Base-by-base conservation (phyloP, 176 grass and related monocot genomes). In the Urochloa ruziziensis region DNA sequence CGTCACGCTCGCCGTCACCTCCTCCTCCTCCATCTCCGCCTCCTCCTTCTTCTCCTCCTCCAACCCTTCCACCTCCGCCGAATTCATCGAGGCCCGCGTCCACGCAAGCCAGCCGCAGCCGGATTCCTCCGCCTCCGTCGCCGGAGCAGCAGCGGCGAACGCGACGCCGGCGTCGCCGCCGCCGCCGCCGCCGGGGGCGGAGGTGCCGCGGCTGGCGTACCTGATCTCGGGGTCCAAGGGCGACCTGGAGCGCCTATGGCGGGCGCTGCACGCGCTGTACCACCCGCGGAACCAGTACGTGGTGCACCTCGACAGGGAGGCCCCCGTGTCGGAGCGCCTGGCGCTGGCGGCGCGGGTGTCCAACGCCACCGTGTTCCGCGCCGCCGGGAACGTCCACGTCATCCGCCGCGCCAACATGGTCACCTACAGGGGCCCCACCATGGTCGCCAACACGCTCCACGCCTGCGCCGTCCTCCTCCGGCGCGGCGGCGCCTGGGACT, bases 391-490 rank as follows among this genome's bases (percentile, higher is more conserved):
- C 91, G 91, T 98, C 18, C 82, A 85, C 64, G 89, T 95, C 47
- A 83, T 98, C 80, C 81, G 72, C 21, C 92, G 92, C 68, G 89
- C 96, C 36, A 99, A 99, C 75, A 89, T 99, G 82, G 85, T 99
- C 2, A 99, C 96, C 16, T 99, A 99, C 80, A 76, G 96, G 0
- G 96, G 96, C 0, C 93, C 96, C 11, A 99, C 96, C 11, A 99
- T 99, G 96, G 96, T 99, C 2, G 67, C 96, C 47, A 99, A 94
- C 52, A 99, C 96, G 21, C 91, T 99, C 27, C 96, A 99, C 59
- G 91, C 96, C 30, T 94, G 91, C 53, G 96, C 96, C 42, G 59
- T 99, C 33, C 93, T 99, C 23, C 93, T 96, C 67, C 90, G 89
- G 40, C 86, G 86, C 48, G 89, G 85, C 70, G 85, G 80, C 23